phyloP scores from a whole-genome alignment of 106 monocot species.

The Hemerocallis citrina region DNA sequence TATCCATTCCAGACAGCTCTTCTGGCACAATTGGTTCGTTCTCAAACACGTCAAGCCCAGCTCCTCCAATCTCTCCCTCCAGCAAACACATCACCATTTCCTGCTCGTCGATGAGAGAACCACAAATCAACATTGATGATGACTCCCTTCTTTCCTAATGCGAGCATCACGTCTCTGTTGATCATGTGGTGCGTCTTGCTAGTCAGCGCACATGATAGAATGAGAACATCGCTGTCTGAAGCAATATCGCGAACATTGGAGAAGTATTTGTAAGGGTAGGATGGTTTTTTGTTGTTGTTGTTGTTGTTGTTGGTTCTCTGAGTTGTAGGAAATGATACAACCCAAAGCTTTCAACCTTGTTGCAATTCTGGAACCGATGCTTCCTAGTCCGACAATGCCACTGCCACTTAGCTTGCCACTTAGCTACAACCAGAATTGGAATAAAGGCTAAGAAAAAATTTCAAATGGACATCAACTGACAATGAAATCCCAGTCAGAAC shows the following conservation, averaged over 20 bases:
- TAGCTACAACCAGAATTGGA: conserved; percentile 37
- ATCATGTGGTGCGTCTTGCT: conserved; percentile 59
- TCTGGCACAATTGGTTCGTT: conserved; percentile 39
- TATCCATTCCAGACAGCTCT: conserved; percentile 45
- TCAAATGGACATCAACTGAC: too few relatives aligned
- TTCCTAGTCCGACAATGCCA: conserved; percentile 58
- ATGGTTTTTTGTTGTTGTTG: too few relatives aligned
- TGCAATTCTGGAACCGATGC: conserved; percentile 47
- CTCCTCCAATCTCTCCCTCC: conserved; percentile 49
- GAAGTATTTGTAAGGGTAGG: conserved; percentile 20
- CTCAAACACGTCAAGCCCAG: conserved; percentile 80
- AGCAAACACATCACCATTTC: conserved; percentile 28
- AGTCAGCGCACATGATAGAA: conserved; percentile 44
- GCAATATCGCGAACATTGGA: conserved; percentile 32
- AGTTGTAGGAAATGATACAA: conserved; percentile 36
- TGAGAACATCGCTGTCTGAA: conserved; percentile 30
- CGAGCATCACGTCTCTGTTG: conserved; percentile 41
- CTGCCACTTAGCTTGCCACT: conserved; percentile 45
- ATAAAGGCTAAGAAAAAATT: too few relatives aligned
- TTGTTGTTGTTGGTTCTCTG: too few relatives aligned
- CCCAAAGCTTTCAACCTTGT: conserved; percentile 59
- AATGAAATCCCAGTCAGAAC: conserved; percentile 24
- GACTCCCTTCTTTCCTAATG: conserved; percentile 50
- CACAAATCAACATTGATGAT: conserved; percentile 44
- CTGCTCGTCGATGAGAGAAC: conserved; percentile 33